phyloP scores from a whole-genome alignment of 2,329 filamentous ascomycete species.

The Setomelanomma holmii region DNA sequence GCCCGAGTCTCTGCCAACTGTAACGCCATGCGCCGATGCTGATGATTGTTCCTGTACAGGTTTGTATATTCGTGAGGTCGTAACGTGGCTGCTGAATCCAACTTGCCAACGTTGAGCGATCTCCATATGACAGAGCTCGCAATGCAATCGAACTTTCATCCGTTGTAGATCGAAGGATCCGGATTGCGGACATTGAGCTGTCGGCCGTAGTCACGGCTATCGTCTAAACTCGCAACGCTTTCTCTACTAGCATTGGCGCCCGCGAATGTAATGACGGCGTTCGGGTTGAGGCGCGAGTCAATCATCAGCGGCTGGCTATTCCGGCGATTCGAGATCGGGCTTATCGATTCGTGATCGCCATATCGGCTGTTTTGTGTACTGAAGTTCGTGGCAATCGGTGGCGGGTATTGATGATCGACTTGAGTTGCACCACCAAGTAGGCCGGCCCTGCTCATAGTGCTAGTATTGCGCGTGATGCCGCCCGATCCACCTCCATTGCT shows the following conservation, averaged over 20 bases:
- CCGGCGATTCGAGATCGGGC: constrained; percentile 45
- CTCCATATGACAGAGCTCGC: constrained; percentile 5
- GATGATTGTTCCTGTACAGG: constrained; percentile 20
- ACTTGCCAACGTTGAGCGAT: constrained; percentile 15
- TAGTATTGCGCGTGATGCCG: constrained; percentile 51
- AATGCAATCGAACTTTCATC: neutral
- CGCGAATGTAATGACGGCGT: constrained; percentile 55
- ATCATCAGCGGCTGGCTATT: constrained; percentile 55
- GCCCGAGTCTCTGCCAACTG: constrained; percentile 1
- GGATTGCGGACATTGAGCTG: constrained; percentile 47
- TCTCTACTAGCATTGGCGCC: constrained; percentile 52
- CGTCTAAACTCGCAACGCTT: constrained; percentile 56
- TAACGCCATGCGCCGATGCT: constrained; percentile 30
- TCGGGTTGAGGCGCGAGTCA: constrained; percentile 58
- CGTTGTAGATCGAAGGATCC: constrained; percentile 6
- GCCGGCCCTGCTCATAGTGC: constrained; percentile 57
- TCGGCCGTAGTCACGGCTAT: constrained; percentile 56
- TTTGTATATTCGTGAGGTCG: constrained; percentile 36
- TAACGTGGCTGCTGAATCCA: constrained; percentile 29
- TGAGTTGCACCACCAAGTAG: constrained; percentile 44
- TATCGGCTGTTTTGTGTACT: constrained; percentile 36
- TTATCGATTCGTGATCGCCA: constrained; percentile 41
- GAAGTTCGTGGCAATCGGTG: constrained; percentile 35
- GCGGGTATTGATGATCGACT: constrained; percentile 22
- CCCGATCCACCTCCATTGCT: constrained; percentile 18